Base-by-base conservation (phyloP, 2,329 filamentous ascomycete species). In the Ophioceras dolichostomum region DNA sequence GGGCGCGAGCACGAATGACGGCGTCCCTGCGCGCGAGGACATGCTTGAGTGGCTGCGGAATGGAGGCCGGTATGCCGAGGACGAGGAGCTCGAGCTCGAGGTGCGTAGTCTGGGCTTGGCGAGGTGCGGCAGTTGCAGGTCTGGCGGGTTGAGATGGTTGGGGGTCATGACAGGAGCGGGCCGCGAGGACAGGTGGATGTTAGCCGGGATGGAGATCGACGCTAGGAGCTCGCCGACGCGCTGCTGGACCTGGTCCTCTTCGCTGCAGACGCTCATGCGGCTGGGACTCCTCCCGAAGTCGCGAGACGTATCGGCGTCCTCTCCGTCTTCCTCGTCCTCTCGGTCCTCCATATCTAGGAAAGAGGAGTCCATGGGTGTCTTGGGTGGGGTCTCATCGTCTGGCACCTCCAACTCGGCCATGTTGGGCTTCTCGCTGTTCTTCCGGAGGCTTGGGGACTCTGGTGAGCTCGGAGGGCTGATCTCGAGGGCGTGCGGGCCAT, bases 171-270 rank as follows among this genome's bases (percentile, higher is more conserved):
- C 44, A 16, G 65, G 62, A 3, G 66, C 62, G 2, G 67, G 61
- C 35, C 71, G 69, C 2, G 70, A 67, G 1, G 76, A 76, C 30
- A 95, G 67, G 36, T 77, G 79, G 48, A 96, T 93, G 43, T 79
- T 78, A 22, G 80, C 79, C 2, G 86, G 85, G 43, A 93, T 83
- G 2, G 86, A 85, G 43, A 93, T 83, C 16, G 71, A 80, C 40
- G 76, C 76, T 28, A 93, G 69, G 39, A 93, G 83, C 36, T 82
- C 75, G 50, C 75, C 82, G 34, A 94, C 88, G 52, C 88, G 85
- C 43, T 79, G 75, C 45, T 86, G 83, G 12, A 94, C 67, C 39
- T 84, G 73, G 45, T 85, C 78, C 44, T 81, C 76, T 1, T 68
- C 61, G 37, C 57, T 59, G 39, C 59, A 59, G 4, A 56, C 46